Evolutionary conservation across 2,329 filamentous ascomycete genomes (phyloP).

Genomic region (Cordyceps javanica): DNA sequence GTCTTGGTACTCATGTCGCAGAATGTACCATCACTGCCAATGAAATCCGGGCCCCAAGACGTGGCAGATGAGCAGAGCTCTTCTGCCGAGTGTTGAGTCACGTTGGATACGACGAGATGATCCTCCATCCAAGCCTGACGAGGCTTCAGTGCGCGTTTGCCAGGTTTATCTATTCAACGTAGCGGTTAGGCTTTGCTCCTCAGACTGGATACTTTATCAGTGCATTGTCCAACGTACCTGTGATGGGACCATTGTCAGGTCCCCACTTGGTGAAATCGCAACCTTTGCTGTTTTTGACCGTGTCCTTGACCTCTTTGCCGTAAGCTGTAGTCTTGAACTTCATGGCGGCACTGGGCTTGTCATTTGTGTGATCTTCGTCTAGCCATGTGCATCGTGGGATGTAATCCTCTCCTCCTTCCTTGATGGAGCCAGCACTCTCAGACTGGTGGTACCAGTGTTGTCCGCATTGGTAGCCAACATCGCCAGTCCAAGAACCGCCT

Average conservation of each 20-base stretch:
- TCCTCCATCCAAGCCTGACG: slow-evolving; percentile 9
- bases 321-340: slow-evolving; percentile 7
- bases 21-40: slow-evolving; percentile 8
- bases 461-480: slow-evolving; percentile 7
- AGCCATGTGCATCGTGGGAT: slow-evolving; percentile 12
- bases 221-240: background rate
- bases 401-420: background rate
- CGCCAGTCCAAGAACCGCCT: slow-evolving; percentile 12
- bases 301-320: slow-evolving; percentile 3
- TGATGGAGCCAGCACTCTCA: slow-evolving; percentile 7
- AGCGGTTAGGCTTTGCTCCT: too few relatives aligned
- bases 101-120: slow-evolving; percentile 7
- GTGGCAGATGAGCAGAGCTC: slow-evolving; percentile 9
- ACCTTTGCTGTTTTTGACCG: background rate
- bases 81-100: slow-evolving; percentile 8
- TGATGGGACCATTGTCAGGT: slow-evolving; percentile 11
- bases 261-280: slow-evolving; percentile 11
- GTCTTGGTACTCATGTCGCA: slow-evolving; percentile 14
- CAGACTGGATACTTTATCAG: too few relatives aligned
- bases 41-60: slow-evolving; percentile 12
- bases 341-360: slow-evolving; percentile 2
- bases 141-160: background rate
- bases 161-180: background rate
- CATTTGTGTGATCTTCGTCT: slow-evolving; percentile 11
- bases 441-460: slow-evolving; percentile 8